These are phyloP conservation scores for Schizothecium vesticola DNA, from an alignment of 495 filamentous ascomycete species.

Conservation along the genomic window DNA sequence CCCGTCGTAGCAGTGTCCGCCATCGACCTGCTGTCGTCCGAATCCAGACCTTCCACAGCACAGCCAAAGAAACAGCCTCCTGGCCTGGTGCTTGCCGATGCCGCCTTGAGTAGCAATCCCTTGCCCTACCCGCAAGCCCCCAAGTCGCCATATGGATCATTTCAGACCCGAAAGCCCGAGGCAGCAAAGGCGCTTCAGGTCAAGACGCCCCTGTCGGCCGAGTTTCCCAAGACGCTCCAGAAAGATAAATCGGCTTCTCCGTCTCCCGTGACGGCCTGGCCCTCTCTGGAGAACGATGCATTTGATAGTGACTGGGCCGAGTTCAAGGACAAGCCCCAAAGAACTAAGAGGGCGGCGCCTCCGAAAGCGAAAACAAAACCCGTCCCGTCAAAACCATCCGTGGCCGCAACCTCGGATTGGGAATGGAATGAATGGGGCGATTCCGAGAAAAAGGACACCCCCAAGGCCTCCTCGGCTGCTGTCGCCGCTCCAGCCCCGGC, in stretches of 20 bases:
- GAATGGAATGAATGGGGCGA: constrained; percentile 39
- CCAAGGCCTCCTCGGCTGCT: constrained; percentile 4
- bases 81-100: constrained; percentile 23
- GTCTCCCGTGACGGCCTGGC: constrained; percentile 46
- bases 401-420: constrained; percentile 23
- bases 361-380: constrained; percentile 5
- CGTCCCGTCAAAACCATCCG: background rate
- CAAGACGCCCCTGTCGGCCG: constrained; percentile 32
- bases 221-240: constrained; percentile 24
- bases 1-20: constrained; percentile 6
- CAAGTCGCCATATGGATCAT: constrained; percentile 45
- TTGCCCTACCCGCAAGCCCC: constrained; percentile 38
- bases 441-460: constrained; percentile 4
- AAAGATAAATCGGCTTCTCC: constrained; percentile 22
- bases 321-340: constrained; percentile 42
- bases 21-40: constrained; percentile 19
- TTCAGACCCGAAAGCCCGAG: constrained; percentile 46
- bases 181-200: constrained; percentile 35
- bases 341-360: constrained; percentile 8
- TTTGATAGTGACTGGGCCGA: constrained; percentile 55
- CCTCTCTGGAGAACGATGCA: constrained; percentile 27
- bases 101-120: constrained; percentile 10
- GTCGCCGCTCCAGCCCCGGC: background rate
- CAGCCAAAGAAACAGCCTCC: constrained; percentile 27
- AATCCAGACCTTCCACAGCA: constrained; percentile 6